Evolutionary conservation across 2,329 filamentous ascomycete genomes (phyloP).

Genomic region (Westerdykella ornata): DNA sequence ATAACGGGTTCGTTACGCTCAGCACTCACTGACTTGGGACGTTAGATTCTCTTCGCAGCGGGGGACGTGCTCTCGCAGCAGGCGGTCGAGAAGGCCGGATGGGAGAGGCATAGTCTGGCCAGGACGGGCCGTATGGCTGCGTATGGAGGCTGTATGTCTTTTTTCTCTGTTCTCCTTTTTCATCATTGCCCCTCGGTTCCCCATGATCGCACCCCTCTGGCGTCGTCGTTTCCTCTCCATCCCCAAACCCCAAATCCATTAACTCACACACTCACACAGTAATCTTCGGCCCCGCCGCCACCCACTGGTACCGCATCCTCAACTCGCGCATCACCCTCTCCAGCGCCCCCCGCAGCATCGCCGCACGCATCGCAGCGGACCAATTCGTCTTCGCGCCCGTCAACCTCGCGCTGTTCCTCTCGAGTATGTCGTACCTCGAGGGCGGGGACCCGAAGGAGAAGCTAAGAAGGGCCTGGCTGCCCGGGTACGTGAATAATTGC

Average conservation of each 20-base stretch:
- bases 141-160: slow-evolving; percentile 64
- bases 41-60: slow-evolving; percentile 75
- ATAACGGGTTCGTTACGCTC: too few species aligned
- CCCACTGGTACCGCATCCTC: slow-evolving; percentile 79
- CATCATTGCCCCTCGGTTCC: slow-evolving; percentile 1
- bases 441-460: slow-evolving; percentile 60
- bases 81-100: slow-evolving; percentile 72
- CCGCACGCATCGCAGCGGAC: slow-evolving; percentile 69
- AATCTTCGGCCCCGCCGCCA: slow-evolving; percentile 81
- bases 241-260: neutral
- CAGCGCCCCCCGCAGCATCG: slow-evolving; percentile 60
- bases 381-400: slow-evolving; percentile 78
- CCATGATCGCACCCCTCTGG: slow-evolving; percentile 3
- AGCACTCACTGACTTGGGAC: neutral
- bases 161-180: slow-evolving; percentile 3
- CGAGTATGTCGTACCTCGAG: slow-evolving; percentile 77
- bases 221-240: too few species aligned
- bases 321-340: slow-evolving; percentile 60
- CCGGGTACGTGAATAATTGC: slow-evolving; percentile 75
- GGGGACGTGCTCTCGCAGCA: slow-evolving; percentile 91
- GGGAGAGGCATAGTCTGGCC: slow-evolving; percentile 63
- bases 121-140: slow-evolving; percentile 72
- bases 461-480: slow-evolving; percentile 61
- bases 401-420: slow-evolving; percentile 75
- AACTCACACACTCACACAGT: slow-evolving; percentile 40